phyloP scores from a whole-genome alignment of 768 basidiomycete genomes.

The Mycena galericulata region DNA sequence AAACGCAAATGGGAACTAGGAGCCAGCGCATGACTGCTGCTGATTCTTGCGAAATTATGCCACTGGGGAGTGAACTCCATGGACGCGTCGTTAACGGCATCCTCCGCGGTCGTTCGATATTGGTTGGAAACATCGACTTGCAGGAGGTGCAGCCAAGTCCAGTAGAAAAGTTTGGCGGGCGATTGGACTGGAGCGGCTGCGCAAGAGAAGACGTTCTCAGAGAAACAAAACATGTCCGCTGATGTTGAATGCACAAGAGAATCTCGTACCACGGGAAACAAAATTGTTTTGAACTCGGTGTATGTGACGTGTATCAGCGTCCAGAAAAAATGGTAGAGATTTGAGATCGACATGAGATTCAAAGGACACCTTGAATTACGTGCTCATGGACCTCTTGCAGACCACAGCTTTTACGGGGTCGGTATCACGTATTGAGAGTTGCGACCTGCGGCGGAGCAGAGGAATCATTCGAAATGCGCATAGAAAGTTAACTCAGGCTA shows the following conservation, averaged over 20 bases:
- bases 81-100: background rate
- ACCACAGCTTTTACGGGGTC: no score
- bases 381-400: no score
- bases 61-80: background rate
- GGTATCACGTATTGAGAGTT: no score
- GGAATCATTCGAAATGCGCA: no score
- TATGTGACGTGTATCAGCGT: background rate
- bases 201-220: background rate
- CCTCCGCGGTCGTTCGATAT: background rate
- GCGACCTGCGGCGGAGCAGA: no score
- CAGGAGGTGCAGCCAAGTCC: background rate
- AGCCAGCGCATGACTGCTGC: background rate
- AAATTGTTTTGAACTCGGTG: constrained; percentile 1
- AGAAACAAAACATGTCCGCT: background rate
- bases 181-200: constrained; percentile 1
- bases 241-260: background rate
- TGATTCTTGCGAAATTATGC: background rate
- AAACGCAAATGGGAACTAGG: background rate
- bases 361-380: no score
- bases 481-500: no score
- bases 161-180: background rate
- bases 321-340: background rate
- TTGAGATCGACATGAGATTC: no score
- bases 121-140: background rate
- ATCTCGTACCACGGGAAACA: background rate